phyloP scores from a whole-genome alignment of 352 stramenopile genomes.

The Nothophytophthora sp. region DNA sequence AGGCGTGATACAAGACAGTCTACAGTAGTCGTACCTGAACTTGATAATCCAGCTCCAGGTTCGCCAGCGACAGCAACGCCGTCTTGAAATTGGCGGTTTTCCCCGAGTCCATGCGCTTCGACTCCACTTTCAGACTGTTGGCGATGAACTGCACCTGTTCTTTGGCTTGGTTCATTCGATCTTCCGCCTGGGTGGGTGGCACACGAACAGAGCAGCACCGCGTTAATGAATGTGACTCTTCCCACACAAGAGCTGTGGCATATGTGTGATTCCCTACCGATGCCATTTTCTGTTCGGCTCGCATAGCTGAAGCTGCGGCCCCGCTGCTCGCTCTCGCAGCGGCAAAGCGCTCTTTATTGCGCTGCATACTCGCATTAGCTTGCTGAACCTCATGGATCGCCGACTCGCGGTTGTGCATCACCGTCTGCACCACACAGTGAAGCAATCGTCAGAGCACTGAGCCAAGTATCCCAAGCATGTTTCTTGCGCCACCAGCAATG shows the following conservation, averaged over 20 bases:
- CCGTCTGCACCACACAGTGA: conserved; percentile 42
- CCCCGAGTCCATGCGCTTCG: conserved; percentile 79
- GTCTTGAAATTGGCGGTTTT: conserved; percentile 81
- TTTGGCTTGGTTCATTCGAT: conserved; percentile 85
- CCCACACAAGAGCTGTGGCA: not conserved
- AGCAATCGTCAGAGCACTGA: not conserved
- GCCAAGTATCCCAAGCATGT: not conserved
- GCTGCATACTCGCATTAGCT: conserved; percentile 88
- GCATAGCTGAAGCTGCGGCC: conserved; percentile 83
- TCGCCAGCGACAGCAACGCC: conserved; percentile 73
- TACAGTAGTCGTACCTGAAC: conserved; percentile 44
- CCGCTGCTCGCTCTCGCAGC: conserved; percentile 83
- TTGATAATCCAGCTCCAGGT: conserved; percentile 82
- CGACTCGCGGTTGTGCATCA: conserved; percentile 87
- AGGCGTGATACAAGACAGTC: not conserved
- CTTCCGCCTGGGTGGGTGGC: conserved; percentile 51
- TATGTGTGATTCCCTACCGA: conserved; percentile 37
- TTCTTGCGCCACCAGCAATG: not conserved
- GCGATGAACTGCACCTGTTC: conserved; percentile 90
- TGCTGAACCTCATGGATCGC: conserved; percentile 87
- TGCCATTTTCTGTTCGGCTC: conserved; percentile 88
- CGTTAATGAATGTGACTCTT: not conserved
- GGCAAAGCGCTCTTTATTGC: conserved; percentile 89
- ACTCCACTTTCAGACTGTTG: conserved; percentile 85
- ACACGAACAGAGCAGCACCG: not conserved